A percentile compares a stretch with the other conserved stretches of the same genome.
These are phyloP conservation scores for Isochrysis galbana DNA, from an alignment of 78 protist species.

Conservation along the genomic window DNA sequence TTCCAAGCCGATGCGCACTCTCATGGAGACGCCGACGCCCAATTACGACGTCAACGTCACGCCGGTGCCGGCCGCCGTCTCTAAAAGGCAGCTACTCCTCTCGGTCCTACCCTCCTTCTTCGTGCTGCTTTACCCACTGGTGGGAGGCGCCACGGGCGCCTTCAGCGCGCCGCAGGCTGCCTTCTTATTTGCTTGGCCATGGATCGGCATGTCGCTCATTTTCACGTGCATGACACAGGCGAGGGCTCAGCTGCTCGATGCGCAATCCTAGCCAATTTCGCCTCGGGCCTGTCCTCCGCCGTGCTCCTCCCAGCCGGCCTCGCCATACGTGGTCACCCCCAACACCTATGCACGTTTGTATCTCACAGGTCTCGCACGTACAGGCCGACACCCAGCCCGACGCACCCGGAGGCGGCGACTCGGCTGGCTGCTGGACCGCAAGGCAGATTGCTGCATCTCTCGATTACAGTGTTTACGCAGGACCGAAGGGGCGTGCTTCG, in stretches of 20 bases:
- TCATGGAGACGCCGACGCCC: neutral
- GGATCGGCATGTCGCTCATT: constrained; percentile 13
- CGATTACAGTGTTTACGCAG: neutral
- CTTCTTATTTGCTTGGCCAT: neutral
- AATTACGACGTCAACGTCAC: constrained; percentile 11
- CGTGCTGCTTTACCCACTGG: neutral
- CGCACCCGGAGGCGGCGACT: no score
- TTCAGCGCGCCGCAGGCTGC: neutral
- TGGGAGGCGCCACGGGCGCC: neutral
- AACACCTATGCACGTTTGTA: no score
- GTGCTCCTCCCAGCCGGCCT: no score
- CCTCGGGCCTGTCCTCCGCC: no score
- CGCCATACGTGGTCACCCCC: no score
- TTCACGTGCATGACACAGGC: constrained; percentile 17
- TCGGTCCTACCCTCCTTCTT: neutral
- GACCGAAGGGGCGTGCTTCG: neutral
- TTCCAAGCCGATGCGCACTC: constrained; percentile 34
- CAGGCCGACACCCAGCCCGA: neutral
- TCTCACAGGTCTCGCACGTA: neutral
- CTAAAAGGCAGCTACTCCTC: neutral
- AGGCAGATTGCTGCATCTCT: neutral
- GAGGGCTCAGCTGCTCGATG: no score
- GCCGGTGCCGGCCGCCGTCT: constrained; percentile 1
- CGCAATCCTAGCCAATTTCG: no score
- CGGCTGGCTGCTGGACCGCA: neutral